Percentiles rank a stretch among this genome's conserved stretches.
phyloP scores from a whole-genome alignment of 352 stramenopile species.

The Phytophthora citrophthora region DNA sequence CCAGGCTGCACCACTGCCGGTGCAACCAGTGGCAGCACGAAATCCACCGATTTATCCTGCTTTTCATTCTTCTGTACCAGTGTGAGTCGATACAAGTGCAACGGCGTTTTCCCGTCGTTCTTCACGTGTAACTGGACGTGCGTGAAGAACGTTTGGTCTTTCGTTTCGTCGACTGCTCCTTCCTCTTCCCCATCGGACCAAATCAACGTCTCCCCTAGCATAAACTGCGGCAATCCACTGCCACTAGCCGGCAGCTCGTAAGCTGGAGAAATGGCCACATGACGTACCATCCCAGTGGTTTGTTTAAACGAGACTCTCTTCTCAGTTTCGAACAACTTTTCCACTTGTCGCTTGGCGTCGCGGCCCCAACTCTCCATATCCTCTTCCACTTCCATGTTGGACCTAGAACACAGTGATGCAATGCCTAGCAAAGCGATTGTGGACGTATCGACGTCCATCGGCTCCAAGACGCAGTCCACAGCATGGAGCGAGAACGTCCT shows the following conservation, averaged over 20 bases:
- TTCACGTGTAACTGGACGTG: slow-evolving; percentile 42
- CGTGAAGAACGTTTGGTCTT: slow-evolving; percentile 36
- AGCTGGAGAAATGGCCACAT: slow-evolving; percentile 36
- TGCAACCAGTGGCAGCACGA: slow-evolving; percentile 40
- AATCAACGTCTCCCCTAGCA: slow-evolving; percentile 43
- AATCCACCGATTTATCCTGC: slow-evolving; percentile 2
- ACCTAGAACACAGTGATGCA: slow-evolving; percentile 47
- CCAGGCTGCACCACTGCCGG: slow-evolving; percentile 40
- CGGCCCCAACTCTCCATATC: slow-evolving; percentile 34
- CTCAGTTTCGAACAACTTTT: slow-evolving; percentile 35
- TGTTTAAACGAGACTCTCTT: slow-evolving; percentile 27
- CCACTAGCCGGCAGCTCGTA: slow-evolving; percentile 47
- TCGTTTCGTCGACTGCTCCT: background rate
- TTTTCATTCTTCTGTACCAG: slow-evolving; percentile 22
- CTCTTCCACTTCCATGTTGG: slow-evolving; percentile 46
- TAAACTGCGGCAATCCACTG: slow-evolving; percentile 49
- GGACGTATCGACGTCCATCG: slow-evolving; percentile 34
- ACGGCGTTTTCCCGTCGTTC: slow-evolving; percentile 51
- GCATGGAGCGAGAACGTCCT: slow-evolving; percentile 44
- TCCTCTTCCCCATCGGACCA: slow-evolving; percentile 36
- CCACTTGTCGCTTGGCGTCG: slow-evolving; percentile 33
- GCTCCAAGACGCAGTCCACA: slow-evolving; percentile 50
- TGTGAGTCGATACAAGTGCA: slow-evolving; percentile 55
- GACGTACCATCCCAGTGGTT: slow-evolving; percentile 37
- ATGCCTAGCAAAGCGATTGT: slow-evolving; percentile 43